These are phyloP conservation scores for Globisporangium barbulae DNA, from an alignment of 352 stramenopile species.

Conservation along the genomic window DNA sequence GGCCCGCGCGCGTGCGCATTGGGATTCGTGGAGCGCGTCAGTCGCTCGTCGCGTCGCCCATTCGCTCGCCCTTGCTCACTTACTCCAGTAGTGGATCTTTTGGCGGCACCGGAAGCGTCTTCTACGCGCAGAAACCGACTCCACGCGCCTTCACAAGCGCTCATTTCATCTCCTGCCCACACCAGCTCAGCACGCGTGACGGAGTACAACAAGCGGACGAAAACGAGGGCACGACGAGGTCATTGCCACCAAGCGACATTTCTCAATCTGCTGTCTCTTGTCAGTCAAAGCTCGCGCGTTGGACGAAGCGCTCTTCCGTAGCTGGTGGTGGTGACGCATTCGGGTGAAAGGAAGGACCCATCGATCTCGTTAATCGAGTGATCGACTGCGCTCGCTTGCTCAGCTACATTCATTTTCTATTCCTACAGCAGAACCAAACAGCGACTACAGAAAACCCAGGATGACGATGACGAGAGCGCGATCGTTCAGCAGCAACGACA, in stretches of 20 bases:
- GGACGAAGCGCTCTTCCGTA: neutral
- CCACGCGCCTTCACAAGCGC: neutral
- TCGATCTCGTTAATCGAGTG: too few species aligned
- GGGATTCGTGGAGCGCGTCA: too few species aligned
- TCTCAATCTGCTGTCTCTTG: neutral
- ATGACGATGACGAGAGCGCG: neutral
- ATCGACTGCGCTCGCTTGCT: neutral
- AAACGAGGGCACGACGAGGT: neutral
- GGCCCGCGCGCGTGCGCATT: too few species aligned
- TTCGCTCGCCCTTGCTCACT: neutral
- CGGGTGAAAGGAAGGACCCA: too few species aligned
- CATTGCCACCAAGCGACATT: neutral
- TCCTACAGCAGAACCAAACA: neutral
- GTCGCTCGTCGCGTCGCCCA: neutral
- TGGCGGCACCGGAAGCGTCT: neutral
- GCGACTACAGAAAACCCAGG: neutral
- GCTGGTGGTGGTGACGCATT: too few species aligned
- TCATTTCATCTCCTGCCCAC: neutral
- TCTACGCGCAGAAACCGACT: constrained; percentile 1
- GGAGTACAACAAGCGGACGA: neutral
- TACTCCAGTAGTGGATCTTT: neutral
- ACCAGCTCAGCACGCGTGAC: neutral
- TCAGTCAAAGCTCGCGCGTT: too few species aligned
- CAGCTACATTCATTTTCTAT: neutral
- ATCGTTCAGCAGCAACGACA: constrained; percentile 1